These are phyloP conservation scores for Russula foetens DNA, from an alignment of 768 basidiomycete species.

Conservation along the genomic window DNA sequence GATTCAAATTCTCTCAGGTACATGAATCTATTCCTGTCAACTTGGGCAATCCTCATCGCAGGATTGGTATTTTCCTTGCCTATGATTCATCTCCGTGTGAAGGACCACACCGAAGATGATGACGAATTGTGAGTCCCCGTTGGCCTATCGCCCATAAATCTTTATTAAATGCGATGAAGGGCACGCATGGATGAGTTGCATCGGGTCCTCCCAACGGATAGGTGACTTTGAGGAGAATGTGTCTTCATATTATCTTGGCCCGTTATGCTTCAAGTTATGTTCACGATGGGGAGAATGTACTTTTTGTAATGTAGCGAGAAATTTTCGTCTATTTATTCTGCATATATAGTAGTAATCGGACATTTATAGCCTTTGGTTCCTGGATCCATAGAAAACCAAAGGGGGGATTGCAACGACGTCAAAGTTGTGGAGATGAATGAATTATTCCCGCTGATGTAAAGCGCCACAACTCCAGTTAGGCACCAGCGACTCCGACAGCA, in stretches of 20 bases:
- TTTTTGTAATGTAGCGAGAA: not conserved
- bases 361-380: not conserved
- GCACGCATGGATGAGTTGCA: conserved; percentile 9
- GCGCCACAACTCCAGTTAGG: not conserved
- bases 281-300: conserved; percentile 1
- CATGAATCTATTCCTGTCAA: conserved; percentile 66
- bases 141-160: not conserved
- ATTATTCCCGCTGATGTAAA: too few species aligned
- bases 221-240: not conserved
- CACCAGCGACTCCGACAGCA: not conserved
- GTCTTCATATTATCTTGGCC: not conserved
- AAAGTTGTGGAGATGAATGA: too few species aligned
- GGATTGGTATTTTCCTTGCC: conserved; percentile 62
- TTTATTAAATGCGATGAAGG: not conserved
- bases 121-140: conserved; percentile 44
- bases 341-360: not conserved
- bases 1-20: conserved; percentile 29
- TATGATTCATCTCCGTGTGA: conserved; percentile 67
- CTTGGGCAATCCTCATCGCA: conserved; percentile 61
- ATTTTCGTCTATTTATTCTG: conserved; percentile 6
- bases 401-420: not conserved
- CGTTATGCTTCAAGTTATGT: not conserved
- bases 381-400: not conserved
- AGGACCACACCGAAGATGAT: conserved; percentile 44
- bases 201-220: not conserved